Base-by-base conservation (phyloP, 768 basidiomycete species). In the Auricularia cornea region DNA sequence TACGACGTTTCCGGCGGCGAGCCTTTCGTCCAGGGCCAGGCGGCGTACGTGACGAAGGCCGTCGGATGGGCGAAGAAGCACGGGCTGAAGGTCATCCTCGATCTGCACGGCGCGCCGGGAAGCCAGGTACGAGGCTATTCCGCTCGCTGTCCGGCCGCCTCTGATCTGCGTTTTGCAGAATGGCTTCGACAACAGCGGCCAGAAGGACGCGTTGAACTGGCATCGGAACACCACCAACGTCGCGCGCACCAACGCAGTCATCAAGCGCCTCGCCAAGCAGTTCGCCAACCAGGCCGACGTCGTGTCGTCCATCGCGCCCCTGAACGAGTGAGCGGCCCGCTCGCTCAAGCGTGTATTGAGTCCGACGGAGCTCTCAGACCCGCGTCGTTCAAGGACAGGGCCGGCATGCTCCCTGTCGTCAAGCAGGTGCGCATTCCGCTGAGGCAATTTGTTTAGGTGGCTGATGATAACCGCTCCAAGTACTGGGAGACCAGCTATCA, bases 371-470 rank as follows among this genome's bases (percentile, higher is more conserved):
- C 20, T 57, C 54, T n/a, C 66, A 91, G 89, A 71, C 90, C 90
- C 14, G 88, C 88, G 18, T 89, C 90, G 10, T 91, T 79, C 69
- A 71, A 81, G 63, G 83, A 86, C 8, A 61, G 69, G 20, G 75
- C 75, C 8, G 35, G 35, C 30, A 73, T 91, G 16, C 75, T 92
- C 33, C 67, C 67, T 48, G 83, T 79, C 3, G 77, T 80, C 3
- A 71, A 63, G 31, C 77, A 93, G 78, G 92, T 57, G 54, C 28
- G 54, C 51, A n/a, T 10, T 57, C 10, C 16, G 26, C 26, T 26
- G 26, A 28, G 28, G 11, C 26, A 8, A 20, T 29, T 8, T 11
- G 28, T 26, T 26, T 16, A 5, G 11, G 10, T 5, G 11, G 12
- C 44, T 48, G 44, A 48, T 18, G 3, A 8, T 5, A 26, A 60